A percentile compares a stretch with the other conserved stretches of the same genome.
Conservation (phyloP, 2,329 filamentous ascomycete genomes). For the Epichloe elymi region DNA sequence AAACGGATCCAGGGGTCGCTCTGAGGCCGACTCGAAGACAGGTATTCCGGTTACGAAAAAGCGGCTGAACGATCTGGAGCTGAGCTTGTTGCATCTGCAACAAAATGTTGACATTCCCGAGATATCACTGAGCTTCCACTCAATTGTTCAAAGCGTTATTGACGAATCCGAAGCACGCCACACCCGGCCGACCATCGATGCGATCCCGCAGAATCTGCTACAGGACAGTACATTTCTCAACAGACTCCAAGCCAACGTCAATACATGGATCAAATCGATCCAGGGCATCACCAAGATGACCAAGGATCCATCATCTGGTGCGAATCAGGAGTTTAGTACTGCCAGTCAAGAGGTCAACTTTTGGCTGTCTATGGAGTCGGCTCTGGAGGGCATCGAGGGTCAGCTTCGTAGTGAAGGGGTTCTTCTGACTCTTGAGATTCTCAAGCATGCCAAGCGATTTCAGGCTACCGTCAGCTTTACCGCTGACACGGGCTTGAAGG, state of each 20-base stretch:
- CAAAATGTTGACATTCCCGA: constrained; percentile 98
- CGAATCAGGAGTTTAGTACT: constrained; percentile 43
- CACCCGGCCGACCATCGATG: constrained; percentile 59
- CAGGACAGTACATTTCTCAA: constrained; percentile 89
- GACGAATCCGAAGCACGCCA: constrained; percentile 60
- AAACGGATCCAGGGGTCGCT: constrained; percentile 54
- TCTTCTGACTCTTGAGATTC: constrained; percentile 77
- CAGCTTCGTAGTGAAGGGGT: constrained; percentile 86
- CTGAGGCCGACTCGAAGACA: constrained; percentile 81
- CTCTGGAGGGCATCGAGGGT: constrained; percentile 78
- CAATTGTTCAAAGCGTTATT: constrained; percentile 73
- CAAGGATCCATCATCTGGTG: constrained; percentile 59
- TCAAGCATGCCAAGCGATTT: constrained; percentile 95
- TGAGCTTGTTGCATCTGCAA: constrained; percentile 81
- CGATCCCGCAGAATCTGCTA: constrained; percentile 63
- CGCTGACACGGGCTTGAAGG: constrained; percentile 89
- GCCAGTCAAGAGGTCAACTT: constrained; percentile 98
- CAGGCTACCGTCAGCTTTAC: constrained; percentile 95
- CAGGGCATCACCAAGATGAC: constrained; percentile 92
- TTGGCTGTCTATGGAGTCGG: constrained; percentile 94
- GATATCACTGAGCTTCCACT: constrained; percentile 74
- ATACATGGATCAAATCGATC: constrained; percentile 98
- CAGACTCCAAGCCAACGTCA: constrained; percentile 83
- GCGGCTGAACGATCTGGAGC: constrained; percentile 85
- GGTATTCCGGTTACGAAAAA: constrained; percentile 97